A percentile compares a stretch with the other conserved stretches of the same genome.
Evolutionary conservation across 106 monocot genomes (phyloP).

Genomic region (Chionographis japonica): DNA sequence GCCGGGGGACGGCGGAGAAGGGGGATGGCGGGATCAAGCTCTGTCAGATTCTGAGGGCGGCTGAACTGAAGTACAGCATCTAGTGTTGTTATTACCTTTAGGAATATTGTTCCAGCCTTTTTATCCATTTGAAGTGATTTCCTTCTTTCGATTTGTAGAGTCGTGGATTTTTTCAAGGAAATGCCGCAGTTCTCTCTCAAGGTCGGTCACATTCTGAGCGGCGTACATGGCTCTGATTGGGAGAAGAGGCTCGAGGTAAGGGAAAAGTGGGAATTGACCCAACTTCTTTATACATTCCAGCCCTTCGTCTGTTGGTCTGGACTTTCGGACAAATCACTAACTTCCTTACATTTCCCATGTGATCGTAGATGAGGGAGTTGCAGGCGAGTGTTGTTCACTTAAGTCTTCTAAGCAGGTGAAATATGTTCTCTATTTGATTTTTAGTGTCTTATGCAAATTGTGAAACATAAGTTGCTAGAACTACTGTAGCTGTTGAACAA

Average conservation of each 20-base stretch:
- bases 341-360: no score
- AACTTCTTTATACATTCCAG: neutral
- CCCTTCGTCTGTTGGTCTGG: no score
- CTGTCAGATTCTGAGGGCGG: constrained; percentile 51
- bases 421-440: neutral
- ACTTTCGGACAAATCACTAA: no score
- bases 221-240: constrained; percentile 69
- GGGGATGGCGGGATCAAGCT: constrained; percentile 39
- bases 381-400: constrained; percentile 66
- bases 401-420: constrained; percentile 65
- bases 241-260: constrained; percentile 73
- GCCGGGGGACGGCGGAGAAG: constrained; percentile 21
- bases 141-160: constrained; percentile 19
- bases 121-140: neutral
- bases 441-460: no score
- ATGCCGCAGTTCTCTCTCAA: constrained; percentile 66
- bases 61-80: constrained; percentile 49
- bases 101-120: no score
- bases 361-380: constrained; percentile 51
- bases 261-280: neutral
- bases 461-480: no score
- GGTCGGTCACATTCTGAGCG: constrained; percentile 33
- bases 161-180: constrained; percentile 77
- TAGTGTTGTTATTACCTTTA: neutral
- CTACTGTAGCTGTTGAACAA: no score